These are phyloP conservation scores for Peronospora destructor DNA, from an alignment of 352 stramenopile genomes.

Conservation along the genomic window DNA sequence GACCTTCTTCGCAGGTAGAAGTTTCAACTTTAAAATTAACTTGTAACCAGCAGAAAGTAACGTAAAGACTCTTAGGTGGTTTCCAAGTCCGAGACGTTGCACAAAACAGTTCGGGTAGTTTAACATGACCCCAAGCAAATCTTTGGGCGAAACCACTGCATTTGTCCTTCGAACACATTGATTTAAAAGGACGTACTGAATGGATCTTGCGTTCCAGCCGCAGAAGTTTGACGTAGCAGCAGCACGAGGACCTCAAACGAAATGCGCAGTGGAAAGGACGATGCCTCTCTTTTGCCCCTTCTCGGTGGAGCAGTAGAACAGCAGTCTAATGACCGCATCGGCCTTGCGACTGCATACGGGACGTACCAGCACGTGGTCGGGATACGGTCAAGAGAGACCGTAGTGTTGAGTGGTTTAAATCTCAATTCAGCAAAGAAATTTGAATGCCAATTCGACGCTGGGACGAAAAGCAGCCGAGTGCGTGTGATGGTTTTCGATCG, in stretches of 20 bases:
- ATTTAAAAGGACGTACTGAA: conserved; percentile 5
- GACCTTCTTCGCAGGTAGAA: too few species aligned
- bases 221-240: background rate
- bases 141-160: conserved; percentile 8
- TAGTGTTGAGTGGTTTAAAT: conserved; percentile 9
- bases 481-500: conserved; percentile 47
- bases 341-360: conserved; percentile 19
- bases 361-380: conserved; percentile 25
- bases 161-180: background rate
- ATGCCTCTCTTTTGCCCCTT: conserved; percentile 15
- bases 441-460: conserved; percentile 35
- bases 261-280: conserved; percentile 8
- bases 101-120: background rate
- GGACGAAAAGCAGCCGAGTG: conserved; percentile 28
- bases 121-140: conserved; percentile 1
- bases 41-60: background rate
- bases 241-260: conserved; percentile 4
- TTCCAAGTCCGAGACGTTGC: background rate
- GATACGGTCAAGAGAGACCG: conserved; percentile 11
- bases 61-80: background rate
- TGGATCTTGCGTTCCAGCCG: conserved; percentile 1
- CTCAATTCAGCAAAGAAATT: conserved; percentile 29
- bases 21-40: background rate
- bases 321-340: conserved; percentile 13
- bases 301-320: conserved; percentile 7